Percentiles rank a stretch among this genome's conserved stretches.
Evolutionary conservation across 73 alveolate genomes (phyloP).

Genomic region (Uronychia setigera): DNA sequence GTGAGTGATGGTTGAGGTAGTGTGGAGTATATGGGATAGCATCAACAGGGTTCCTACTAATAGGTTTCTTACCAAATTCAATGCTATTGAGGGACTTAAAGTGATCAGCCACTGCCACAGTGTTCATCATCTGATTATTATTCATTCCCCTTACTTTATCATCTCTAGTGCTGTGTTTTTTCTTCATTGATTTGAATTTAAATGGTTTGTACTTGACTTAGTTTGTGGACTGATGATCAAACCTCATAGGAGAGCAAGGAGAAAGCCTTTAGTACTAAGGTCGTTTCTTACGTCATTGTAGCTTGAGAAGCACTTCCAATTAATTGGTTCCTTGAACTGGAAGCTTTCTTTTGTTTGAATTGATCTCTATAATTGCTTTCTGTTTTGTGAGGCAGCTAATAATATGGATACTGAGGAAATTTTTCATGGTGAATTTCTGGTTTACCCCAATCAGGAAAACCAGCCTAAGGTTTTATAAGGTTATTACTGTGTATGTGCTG

Average conservation of each 20-base stretch:
- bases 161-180: neutral
- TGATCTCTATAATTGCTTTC: neutral
- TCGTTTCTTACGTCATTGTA: neutral
- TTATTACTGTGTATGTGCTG: neutral
- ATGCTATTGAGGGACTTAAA: neutral
- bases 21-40: neutral
- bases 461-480: neutral
- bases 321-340: neutral
- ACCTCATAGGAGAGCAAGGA: neutral
- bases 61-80: neutral
- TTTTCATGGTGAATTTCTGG: conserved; percentile 50
- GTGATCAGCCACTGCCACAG: neutral
- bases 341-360: neutral
- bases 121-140: neutral
- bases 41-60: neutral
- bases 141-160: neutral
- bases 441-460: conserved; percentile 28
- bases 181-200: neutral
- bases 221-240: neutral
- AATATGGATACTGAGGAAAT: conserved; percentile 60
- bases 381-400: conserved; percentile 54
- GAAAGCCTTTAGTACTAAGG: neutral
- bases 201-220: neutral
- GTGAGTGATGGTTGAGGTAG: conserved; percentile 4
- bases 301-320: neutral